Evolutionary conservation across 1,284 basidiomycete genomes (phyloP).

Genomic region (Malassezia japonica): DNA sequence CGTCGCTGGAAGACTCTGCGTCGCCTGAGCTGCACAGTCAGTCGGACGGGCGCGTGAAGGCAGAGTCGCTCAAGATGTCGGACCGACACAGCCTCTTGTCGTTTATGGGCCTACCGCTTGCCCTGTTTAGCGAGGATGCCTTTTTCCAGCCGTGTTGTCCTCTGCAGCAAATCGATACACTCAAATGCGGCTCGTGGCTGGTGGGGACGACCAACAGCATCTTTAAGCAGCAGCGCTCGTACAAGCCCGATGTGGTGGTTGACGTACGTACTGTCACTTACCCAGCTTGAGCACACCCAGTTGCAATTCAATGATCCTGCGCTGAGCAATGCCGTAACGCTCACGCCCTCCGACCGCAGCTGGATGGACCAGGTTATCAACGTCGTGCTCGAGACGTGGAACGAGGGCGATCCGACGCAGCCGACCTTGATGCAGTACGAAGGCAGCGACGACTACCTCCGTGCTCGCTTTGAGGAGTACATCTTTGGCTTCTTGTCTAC

Average conservation of each 20-base stretch:
- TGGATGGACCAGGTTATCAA: constrained; percentile 68
- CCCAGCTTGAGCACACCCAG: constrained; percentile 29
- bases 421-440: constrained; percentile 42
- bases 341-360: constrained; percentile 86
- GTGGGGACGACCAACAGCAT: constrained; percentile 86
- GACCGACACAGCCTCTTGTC: constrained; percentile 82
- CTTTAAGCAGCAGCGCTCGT: constrained; percentile 82
- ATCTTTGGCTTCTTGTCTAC: constrained; percentile 39
- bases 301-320: constrained; percentile 57
- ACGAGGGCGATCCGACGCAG: constrained; percentile 36
- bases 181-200: constrained; percentile 72
- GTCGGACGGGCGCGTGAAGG: constrained; percentile 14
- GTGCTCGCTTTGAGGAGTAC: constrained; percentile 39
- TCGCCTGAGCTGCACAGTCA: constrained; percentile 55
- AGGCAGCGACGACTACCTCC: constrained; percentile 44
- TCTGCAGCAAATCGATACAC: constrained; percentile 83
- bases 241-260: constrained; percentile 70
- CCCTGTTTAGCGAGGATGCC: constrained; percentile 58
- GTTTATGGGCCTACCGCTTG: constrained; percentile 80
- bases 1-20: constrained; percentile 80
- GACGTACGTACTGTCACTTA: constrained; percentile 53
- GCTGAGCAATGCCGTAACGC: constrained; percentile 64
- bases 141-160: constrained; percentile 98
- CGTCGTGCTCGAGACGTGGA: constrained; percentile 41
- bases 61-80: constrained; percentile 67